Base-by-base conservation (phyloP, 2,329 filamentous ascomycete genomes). In the Trichothecium roseum region DNA sequence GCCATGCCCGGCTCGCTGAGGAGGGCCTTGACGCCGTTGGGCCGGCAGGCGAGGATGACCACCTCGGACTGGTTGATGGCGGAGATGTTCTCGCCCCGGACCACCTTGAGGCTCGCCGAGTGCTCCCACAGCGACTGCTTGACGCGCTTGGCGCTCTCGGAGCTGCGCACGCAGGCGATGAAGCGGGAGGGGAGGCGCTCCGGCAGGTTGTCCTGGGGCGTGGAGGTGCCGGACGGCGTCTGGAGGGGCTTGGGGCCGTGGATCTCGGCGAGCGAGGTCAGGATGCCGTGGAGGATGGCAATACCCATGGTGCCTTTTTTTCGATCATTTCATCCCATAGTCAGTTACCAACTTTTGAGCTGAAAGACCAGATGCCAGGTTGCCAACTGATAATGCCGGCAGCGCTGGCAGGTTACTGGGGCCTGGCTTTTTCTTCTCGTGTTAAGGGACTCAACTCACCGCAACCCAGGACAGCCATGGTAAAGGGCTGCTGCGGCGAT, bases 381-480 rank as follows among this genome's bases (percentile, higher is more conserved):
- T n/a, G n/a, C n/a, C n/a, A n/a, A n/a, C n/a, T n/a, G n/a, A n/a
- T n/a, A n/a, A n/a, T n/a, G n/a, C n/a, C n/a, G n/a, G n/a, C n/a
- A n/a, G n/a, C n/a, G n/a, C n/a, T n/a, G n/a, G n/a, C n/a, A n/a
- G n/a, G n/a, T n/a, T n/a, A n/a, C n/a, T n/a, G n/a, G n/a, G n/a
- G n/a, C n/a, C n/a, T n/a, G n/a, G n/a, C n/a, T n/a, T n/a, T n/a
- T n/a, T n/a, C n/a, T n/a, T n/a, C n/a, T n/a, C n/a, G n/a, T n/a
- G n/a, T n/a, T n/a, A n/a, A n/a, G n/a, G n/a, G n/a, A n/a, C 28
- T 24, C 15, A 18, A 63, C 74, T 53, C 70, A 83, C 84, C 85
- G 58, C 84, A 91, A 49, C 86, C 86, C 39, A 94, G 69, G 42
- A 91, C 75, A 42, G 84, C 75, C 63, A 93, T 69, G 45, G 83